phyloP scores from a whole-genome alignment of 1,284 basidiomycete species.

The Kalmanozyma brasiliensis region DNA sequence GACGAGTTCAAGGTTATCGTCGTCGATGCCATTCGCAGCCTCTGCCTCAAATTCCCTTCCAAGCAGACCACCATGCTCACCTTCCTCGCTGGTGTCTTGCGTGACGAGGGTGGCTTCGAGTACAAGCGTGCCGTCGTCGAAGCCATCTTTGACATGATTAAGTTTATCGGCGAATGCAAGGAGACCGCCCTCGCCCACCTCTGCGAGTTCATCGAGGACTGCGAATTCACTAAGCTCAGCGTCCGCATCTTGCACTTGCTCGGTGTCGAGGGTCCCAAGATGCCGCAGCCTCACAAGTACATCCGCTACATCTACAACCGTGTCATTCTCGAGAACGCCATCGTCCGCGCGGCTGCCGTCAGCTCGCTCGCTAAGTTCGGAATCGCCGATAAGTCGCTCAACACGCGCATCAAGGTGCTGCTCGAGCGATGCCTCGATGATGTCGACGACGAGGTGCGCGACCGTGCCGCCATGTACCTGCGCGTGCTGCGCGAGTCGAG shows the following conservation, averaged over 20 bases:
- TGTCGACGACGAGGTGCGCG: conserved; percentile 98
- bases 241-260: conserved; percentile 95
- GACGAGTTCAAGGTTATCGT: conserved; percentile 99
- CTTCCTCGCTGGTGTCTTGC: conserved; percentile 70
- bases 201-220: conserved; percentile 99
- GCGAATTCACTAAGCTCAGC: conserved; percentile 98
- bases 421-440: conserved; percentile 87
- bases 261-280: conserved; percentile 94
- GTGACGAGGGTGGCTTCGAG: conserved; percentile 92
- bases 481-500: conserved; percentile 78
- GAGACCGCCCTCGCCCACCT: conserved; percentile 88
- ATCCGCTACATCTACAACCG: conserved; percentile 99
- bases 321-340: conserved; percentile 97
- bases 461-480: conserved; percentile 93
- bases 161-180: conserved; percentile 93
- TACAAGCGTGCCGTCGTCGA: conserved; percentile 99
- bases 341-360: conserved; percentile 95
- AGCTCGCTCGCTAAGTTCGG: conserved; percentile 96
- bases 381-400: conserved; percentile 80
- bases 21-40: conserved; percentile 95
- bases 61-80: conserved; percentile 81
- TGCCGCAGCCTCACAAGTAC: conserved; percentile 94
- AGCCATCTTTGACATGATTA: conserved; percentile 99
- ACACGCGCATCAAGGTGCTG: conserved; percentile 82
- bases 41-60: conserved; percentile 97